Conservation (phyloP, 2,329 filamentous ascomycete species). For the Sporothrix humicola region DNA sequence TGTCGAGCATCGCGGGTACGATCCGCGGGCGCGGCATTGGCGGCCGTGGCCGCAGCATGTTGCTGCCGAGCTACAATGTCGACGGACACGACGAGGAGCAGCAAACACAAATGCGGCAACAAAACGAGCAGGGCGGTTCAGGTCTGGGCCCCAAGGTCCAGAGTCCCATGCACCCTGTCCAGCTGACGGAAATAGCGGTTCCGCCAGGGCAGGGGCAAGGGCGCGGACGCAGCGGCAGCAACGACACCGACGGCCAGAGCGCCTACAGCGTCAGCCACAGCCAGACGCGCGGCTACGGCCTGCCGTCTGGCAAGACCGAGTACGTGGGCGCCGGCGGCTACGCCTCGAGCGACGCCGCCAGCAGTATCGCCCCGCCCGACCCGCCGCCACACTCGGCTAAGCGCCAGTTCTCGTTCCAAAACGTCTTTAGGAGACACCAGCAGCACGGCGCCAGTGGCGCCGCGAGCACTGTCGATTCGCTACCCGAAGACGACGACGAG, state of each 20-base stretch:
- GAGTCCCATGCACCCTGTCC: constrained; percentile 66
- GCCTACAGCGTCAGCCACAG: constrained; percentile 46
- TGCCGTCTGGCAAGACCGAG: constrained; percentile 54
- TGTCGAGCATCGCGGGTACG: constrained; percentile 64
- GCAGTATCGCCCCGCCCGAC: constrained; percentile 57
- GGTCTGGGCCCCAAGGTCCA: constrained; percentile 48
- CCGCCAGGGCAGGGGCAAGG: constrained; percentile 50
- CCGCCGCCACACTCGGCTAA: constrained; percentile 67
- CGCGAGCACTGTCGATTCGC: background rate
- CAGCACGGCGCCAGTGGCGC: constrained; percentile 34
- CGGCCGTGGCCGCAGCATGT: constrained; percentile 50
- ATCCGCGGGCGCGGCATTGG: constrained; percentile 55
- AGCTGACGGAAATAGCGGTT: constrained; percentile 65
- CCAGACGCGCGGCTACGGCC: constrained; percentile 52
- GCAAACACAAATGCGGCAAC: background rate
- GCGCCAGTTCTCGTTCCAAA: constrained; percentile 91
- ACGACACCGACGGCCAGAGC: constrained; percentile 44
- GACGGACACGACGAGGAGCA: constrained; percentile 48
- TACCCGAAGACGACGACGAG: constrained; percentile 36
- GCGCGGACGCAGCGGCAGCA: constrained; percentile 32
- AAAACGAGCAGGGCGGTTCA: background rate
- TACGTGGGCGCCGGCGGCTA: constrained; percentile 54
- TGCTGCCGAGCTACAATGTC: constrained; percentile 48
- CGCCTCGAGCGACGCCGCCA: constrained; percentile 48
- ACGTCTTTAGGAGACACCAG: constrained; percentile 71